phyloP scores from a whole-genome alignment of 768 basidiomycete species.

The Gloeophyllum trabeum region DNA sequence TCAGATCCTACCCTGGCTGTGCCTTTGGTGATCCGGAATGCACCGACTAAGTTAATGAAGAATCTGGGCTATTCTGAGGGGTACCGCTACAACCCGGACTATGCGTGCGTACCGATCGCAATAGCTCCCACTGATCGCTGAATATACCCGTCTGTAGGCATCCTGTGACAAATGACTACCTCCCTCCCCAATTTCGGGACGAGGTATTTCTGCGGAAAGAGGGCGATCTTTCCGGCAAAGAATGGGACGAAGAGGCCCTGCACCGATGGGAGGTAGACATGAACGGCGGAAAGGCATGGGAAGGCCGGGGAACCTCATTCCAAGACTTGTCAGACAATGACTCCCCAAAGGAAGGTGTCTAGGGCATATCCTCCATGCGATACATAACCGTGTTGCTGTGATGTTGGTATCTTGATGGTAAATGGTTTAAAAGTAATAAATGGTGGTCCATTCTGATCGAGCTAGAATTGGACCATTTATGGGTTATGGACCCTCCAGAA shows the following conservation, averaged over 20 bases:
- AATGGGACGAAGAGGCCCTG: conserved; percentile 38
- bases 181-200: conserved; percentile 30
- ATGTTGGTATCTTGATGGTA: too few species aligned
- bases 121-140: neutral
- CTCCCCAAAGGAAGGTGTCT: neutral
- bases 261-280: conserved; percentile 31
- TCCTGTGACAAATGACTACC: conserved; percentile 41
- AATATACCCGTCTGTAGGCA: conserved; percentile 20
- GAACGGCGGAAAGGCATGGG: conserved; percentile 26
- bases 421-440: too few species aligned
- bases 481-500: too few species aligned
- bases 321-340: too few species aligned
- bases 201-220: conserved; percentile 25
- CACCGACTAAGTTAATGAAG: conserved; percentile 54
- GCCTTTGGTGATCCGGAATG: conserved; percentile 67
- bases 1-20: conserved; percentile 43
- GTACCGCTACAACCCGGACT: conserved; percentile 40
- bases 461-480: too few species aligned
- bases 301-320: too few species aligned
- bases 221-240: conserved; percentile 26
- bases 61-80: conserved; percentile 35
- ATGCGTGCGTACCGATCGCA: conserved; percentile 16
- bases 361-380: too few species aligned
- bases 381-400: too few species aligned
- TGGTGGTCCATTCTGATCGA: too few species aligned